phyloP scores from a whole-genome alignment of 371 early-diverging fungal genomes.

The Actinomortierella ambigua region DNA sequence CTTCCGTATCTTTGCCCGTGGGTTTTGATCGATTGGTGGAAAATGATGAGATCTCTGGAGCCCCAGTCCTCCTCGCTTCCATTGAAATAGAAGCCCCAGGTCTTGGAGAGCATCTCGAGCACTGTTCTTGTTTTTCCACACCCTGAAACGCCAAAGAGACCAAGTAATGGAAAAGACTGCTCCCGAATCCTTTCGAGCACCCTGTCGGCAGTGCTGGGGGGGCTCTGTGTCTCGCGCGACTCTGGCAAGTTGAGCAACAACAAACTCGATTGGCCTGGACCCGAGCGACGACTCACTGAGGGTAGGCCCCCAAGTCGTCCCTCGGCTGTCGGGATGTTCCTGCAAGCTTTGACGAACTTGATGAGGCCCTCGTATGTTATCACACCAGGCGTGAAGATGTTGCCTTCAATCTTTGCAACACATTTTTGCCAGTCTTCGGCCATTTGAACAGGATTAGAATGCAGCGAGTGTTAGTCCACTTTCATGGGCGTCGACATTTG shows the following conservation, averaged over 20 bases:
- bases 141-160: constrained; percentile 16
- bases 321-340: constrained; percentile 11
- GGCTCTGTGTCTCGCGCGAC: constrained; percentile 14
- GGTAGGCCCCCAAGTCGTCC: constrained; percentile 17
- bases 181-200: constrained; percentile 10
- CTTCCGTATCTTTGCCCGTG: constrained; percentile 13
- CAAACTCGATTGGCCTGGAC: constrained; percentile 8
- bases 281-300: constrained; percentile 4
- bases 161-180: constrained; percentile 8
- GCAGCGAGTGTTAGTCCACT: background rate
- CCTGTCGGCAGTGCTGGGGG: constrained; percentile 15
- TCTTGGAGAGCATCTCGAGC: constrained; percentile 20
- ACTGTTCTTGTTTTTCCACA: constrained; percentile 26
- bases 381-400: constrained; percentile 3
- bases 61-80: constrained; percentile 17
- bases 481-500: background rate
- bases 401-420: constrained; percentile 9
- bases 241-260: constrained; percentile 24
- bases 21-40: constrained; percentile 12
- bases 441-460: constrained; percentile 8
- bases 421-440: constrained; percentile 9
- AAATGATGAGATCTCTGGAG: constrained; percentile 19
- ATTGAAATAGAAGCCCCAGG: constrained; percentile 38
- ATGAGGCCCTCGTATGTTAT: constrained; percentile 8
- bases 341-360: constrained; percentile 9